These are phyloP conservation scores for Rhodocollybia butyracea DNA, from an alignment of 768 basidiomycete genomes.

Conservation along the genomic window DNA sequence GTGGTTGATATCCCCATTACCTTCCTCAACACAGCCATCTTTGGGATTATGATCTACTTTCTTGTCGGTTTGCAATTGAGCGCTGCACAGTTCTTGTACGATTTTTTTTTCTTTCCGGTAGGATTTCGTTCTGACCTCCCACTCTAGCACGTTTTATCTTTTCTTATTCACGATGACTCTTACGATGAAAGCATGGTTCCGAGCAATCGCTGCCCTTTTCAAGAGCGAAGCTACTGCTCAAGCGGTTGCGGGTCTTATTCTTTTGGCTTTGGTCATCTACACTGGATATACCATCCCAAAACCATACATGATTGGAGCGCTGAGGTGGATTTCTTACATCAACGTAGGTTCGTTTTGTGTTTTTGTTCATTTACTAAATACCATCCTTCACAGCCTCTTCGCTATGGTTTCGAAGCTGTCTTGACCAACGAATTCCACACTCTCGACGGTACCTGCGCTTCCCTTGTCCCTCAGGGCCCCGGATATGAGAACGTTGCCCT, in stretches of 20 bases:
- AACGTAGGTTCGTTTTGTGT: conserved; percentile 38
- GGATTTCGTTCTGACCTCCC: background rate
- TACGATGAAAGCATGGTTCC: conserved; percentile 76
- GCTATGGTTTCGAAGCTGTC: conserved; percentile 71
- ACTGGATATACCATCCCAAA: conserved; percentile 58
- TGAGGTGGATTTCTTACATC: conserved; percentile 65
- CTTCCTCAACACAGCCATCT: conserved; percentile 40
- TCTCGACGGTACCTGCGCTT: conserved; percentile 56
- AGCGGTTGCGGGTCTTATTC: conserved; percentile 40
- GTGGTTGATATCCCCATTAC: conserved; percentile 62
- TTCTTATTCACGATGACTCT: conserved; percentile 56
- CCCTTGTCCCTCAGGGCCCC: conserved; percentile 58
- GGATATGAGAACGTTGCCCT: conserved; percentile 55
- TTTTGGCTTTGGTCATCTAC: conserved; percentile 55
- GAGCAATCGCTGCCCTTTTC: conserved; percentile 60
- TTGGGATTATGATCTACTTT: conserved; percentile 57
- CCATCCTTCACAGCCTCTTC: conserved; percentile 51
- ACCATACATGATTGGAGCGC: conserved; percentile 62
- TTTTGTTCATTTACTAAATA: background rate
- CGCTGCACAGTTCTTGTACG: conserved; percentile 66
- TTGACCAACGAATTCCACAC: conserved; percentile 82
- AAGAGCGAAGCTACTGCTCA: conserved; percentile 59
- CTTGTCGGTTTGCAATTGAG: conserved; percentile 52
- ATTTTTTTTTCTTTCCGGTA: conserved; percentile 4
- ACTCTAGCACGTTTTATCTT: conserved; percentile 51